Conservation (phyloP, 805 yeast genomes). For the Candida patagonica region DNA sequence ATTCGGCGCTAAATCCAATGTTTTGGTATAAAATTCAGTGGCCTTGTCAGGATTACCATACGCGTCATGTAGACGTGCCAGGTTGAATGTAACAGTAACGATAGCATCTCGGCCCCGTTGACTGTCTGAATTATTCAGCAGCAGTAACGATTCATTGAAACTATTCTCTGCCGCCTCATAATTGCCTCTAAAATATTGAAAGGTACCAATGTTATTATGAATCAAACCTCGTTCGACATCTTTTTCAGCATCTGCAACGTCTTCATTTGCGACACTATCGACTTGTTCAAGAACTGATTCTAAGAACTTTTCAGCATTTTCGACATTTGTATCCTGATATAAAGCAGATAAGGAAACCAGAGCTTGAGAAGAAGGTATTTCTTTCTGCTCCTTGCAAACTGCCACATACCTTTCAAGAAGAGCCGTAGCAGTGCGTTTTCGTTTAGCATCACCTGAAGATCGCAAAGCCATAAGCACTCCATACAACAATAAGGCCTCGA, state of each 20-base stretch:
- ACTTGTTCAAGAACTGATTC: constrained; percentile 49
- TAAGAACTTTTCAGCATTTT: constrained; percentile 58
- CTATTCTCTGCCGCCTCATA: constrained; percentile 41
- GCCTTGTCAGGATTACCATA: constrained; percentile 31
- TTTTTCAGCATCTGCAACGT: constrained; percentile 14
- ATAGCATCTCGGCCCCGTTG: constrained; percentile 21
- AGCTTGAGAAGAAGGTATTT: constrained; percentile 51
- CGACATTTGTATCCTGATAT: constrained; percentile 53
- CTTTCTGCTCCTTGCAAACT: constrained; percentile 47
- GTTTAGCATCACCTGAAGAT: constrained; percentile 21
- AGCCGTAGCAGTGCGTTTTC: constrained; percentile 43
- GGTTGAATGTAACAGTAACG: constrained; percentile 54
- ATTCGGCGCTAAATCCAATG: constrained; percentile 54
- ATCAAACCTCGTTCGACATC: constrained; percentile 28
- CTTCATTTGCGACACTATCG: constrained; percentile 22
- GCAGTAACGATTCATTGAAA: constrained; percentile 9
- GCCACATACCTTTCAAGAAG: constrained; percentile 63
- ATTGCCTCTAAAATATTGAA: constrained; percentile 59
- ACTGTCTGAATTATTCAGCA: constrained; percentile 11
- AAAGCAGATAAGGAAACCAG: constrained; percentile 59
- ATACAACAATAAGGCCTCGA: constrained; percentile 59
- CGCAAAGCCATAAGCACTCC: constrained; percentile 65
- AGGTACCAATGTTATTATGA: constrained; percentile 77
- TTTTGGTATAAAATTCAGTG: constrained; percentile 40
- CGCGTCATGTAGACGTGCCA: constrained; percentile 64